These are phyloP conservation scores for Neospermospora avenae DNA, from an alignment of 2,329 filamentous ascomycete genomes.

Conservation along the genomic window DNA sequence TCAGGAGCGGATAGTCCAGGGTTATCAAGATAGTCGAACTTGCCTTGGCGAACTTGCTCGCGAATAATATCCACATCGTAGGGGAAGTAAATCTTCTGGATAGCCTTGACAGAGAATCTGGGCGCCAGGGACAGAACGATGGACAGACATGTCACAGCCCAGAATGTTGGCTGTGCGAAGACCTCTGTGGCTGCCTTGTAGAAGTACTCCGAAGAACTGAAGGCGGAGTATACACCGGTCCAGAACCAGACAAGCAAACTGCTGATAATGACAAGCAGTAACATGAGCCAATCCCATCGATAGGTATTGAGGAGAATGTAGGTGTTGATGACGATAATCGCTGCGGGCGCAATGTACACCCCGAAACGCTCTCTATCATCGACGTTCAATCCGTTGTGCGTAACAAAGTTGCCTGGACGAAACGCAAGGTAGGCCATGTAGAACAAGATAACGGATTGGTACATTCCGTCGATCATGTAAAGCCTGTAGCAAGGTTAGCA, in stretches of 20 bases:
- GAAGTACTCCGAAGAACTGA: conserved; percentile 57
- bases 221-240: conserved; percentile 77
- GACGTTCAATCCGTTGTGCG: conserved; percentile 69
- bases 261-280: conserved; percentile 77
- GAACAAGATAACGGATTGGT: conserved; percentile 91
- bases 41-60: conserved; percentile 81
- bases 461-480: conserved; percentile 93
- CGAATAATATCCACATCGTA: conserved; percentile 94
- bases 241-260: conserved; percentile 89
- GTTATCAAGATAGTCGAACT: conserved; percentile 67
- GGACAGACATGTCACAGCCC: conserved; percentile 77
- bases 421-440: conserved; percentile 89
- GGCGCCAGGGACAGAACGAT: conserved; percentile 81
- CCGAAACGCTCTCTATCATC: conserved; percentile 82
- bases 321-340: conserved; percentile 83
- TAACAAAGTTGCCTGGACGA: conserved; percentile 63
- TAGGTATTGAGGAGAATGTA: conserved; percentile 97
- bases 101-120: conserved; percentile 77
- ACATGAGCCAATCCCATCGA: conserved; percentile 95
- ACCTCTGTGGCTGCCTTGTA: conserved; percentile 76
- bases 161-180: conserved; percentile 80
- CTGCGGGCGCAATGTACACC: conserved; percentile 78
- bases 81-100: conserved; percentile 93
- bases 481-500: conserved; percentile 52
- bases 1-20: conserved; percentile 7